phyloP scores from a whole-genome alignment of 495 filamentous ascomycete species.

The Hypoxylon fragiforme region DNA sequence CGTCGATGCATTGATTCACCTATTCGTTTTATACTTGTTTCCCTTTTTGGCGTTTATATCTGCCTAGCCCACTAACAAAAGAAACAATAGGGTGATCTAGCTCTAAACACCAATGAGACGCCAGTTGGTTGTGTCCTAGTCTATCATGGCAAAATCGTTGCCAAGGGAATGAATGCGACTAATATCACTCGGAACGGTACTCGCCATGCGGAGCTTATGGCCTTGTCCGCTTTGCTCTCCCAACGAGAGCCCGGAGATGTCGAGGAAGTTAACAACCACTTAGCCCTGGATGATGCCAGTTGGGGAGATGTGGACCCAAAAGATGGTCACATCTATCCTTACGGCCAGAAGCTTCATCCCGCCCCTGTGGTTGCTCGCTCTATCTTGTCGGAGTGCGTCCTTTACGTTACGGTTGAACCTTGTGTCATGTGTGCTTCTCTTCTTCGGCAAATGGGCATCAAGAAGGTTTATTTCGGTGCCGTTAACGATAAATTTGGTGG shows the following conservation, averaged over 20 bases:
- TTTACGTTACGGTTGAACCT: slow-evolving; percentile 97
- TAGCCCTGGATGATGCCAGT: slow-evolving; percentile 19
- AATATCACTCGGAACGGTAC: slow-evolving; percentile 87
- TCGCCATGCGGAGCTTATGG: slow-evolving; percentile 91
- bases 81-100: slow-evolving; percentile 67
- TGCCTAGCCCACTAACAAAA: slow-evolving; percentile 16
- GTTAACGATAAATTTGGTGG: slow-evolving; percentile 95
- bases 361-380: slow-evolving; percentile 48
- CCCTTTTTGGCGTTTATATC: neutral
- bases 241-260: slow-evolving; percentile 4
- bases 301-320: slow-evolving; percentile 51
- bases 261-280: slow-evolving; percentile 19
- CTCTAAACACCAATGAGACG: slow-evolving; percentile 82
- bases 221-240: slow-evolving; percentile 62
- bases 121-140: slow-evolving; percentile 97
- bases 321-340: slow-evolving; percentile 52
- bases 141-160: slow-evolving; percentile 71
- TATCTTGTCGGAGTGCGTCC: slow-evolving; percentile 69
- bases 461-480: slow-evolving; percentile 90
- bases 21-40: too few relatives aligned
- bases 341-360: slow-evolving; percentile 54
- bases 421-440: slow-evolving; percentile 98
- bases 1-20: too few relatives aligned
- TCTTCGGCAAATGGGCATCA: slow-evolving; percentile 78
- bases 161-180: slow-evolving; percentile 91